Evolutionary conservation across 176 grass and related monocot genomes (phyloP).

Genomic region (Carex scoparia): DNA sequence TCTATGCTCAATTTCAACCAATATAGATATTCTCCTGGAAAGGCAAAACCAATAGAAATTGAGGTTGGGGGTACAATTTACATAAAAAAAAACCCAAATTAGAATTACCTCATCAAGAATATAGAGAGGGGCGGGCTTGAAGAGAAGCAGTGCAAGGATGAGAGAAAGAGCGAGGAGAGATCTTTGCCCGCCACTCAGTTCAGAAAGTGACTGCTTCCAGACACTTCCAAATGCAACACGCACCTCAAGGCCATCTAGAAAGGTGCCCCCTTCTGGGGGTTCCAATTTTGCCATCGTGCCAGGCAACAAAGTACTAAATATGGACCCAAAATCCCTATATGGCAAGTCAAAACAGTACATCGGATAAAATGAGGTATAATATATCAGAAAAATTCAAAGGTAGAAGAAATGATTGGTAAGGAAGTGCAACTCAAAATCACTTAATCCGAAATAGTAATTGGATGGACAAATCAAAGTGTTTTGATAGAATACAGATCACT

Average conservation of each 20-base stretch:
- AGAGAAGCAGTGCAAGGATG: slow-evolving; percentile 91
- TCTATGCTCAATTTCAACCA: background rate
- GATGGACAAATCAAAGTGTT: background rate
- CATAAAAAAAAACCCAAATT: background rate
- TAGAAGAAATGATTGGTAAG: background rate
- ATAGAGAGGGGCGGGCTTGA: slow-evolving; percentile 96
- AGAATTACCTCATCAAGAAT: slow-evolving; percentile 91
- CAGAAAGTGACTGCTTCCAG: slow-evolving; percentile 97
- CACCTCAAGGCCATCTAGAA: slow-evolving; percentile 97
- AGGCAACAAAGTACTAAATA: slow-evolving; percentile 89
- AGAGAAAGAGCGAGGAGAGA: slow-evolving; percentile 97
- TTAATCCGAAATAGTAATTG: background rate
- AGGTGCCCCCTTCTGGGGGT: slow-evolving; percentile 78
- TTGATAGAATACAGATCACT: background rate
- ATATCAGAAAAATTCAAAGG: background rate
- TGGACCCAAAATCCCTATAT: slow-evolving; percentile 91
- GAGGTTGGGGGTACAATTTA: background rate
- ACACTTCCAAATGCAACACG: slow-evolving; percentile 94
- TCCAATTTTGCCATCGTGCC: slow-evolving; percentile 98
- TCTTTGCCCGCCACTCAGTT: slow-evolving; percentile 93
- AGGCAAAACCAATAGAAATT: background rate
- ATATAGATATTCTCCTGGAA: background rate
- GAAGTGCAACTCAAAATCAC: background rate
- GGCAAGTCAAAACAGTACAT: background rate
- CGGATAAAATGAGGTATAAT: background rate